A percentile compares a stretch with the other conserved stretches of the same genome.
Conservation (phyloP, 192 early-diverging fungal genomes). For the Paraglomus occultum region DNA sequence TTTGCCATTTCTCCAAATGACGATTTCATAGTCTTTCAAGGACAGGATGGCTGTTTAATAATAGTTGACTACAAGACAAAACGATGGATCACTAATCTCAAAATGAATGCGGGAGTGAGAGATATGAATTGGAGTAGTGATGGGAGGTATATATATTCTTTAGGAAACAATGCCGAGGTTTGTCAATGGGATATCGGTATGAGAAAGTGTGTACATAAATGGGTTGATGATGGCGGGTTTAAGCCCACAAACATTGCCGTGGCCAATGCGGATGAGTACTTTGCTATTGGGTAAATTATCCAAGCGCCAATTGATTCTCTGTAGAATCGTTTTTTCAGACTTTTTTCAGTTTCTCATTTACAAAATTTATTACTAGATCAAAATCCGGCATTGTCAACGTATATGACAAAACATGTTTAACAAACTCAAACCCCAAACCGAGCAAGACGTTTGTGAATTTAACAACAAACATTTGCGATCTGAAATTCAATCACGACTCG, state of each 20-base stretch:
- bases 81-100: conserved; percentile 84
- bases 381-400: conserved; percentile 87
- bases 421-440: conserved; percentile 56
- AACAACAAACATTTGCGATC: conserved; percentile 72
- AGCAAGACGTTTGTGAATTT: conserved; percentile 80
- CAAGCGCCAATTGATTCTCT: background rate
- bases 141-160: conserved; percentile 71
- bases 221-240: conserved; percentile 80
- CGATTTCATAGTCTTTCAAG: conserved; percentile 74
- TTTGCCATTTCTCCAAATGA: conserved; percentile 70
- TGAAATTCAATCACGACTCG: conserved; percentile 84
- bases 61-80: conserved; percentile 76
- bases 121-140: conserved; percentile 79
- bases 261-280: conserved; percentile 70
- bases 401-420: conserved; percentile 63
- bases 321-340: background rate
- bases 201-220: conserved; percentile 73
- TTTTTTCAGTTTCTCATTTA: conserved; percentile 21
- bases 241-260: conserved; percentile 69
- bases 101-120: conserved; percentile 83
- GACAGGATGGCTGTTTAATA: conserved; percentile 79
- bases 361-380: conserved; percentile 54
- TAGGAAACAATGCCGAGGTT: conserved; percentile 79
- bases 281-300: conserved; percentile 76
- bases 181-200: conserved; percentile 87